phyloP scores from a whole-genome alignment of 768 basidiomycete genomes.

The Gelatoporia subvermispora region DNA sequence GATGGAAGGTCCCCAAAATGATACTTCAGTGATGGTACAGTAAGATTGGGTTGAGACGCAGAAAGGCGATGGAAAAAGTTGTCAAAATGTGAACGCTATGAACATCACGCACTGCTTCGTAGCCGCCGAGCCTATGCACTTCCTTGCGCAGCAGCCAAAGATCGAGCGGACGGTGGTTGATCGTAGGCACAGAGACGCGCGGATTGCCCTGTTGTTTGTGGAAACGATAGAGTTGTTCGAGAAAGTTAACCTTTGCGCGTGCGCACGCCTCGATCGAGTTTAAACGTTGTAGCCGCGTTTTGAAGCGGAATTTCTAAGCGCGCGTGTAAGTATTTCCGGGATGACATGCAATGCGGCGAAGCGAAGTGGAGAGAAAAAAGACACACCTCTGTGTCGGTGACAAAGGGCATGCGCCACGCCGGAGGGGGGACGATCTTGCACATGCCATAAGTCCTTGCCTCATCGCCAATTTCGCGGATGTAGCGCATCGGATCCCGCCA shows the following conservation, averaged over 20 bases:
- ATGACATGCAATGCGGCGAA: slow-evolving; percentile 17
- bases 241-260: slow-evolving; percentile 92
- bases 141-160: slow-evolving; percentile 91
- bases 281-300: slow-evolving; percentile 88
- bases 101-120: slow-evolving; percentile 59
- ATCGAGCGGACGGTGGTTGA: slow-evolving; percentile 90
- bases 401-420: slow-evolving; percentile 95
- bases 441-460: slow-evolving; percentile 77
- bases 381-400: slow-evolving; percentile 88
- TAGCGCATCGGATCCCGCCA: slow-evolving; percentile 94
- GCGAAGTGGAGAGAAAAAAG: slow-evolving; percentile 4
- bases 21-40: too few relatives aligned
- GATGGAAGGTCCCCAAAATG: too few relatives aligned
- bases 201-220: slow-evolving; percentile 94
- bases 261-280: slow-evolving; percentile 98
- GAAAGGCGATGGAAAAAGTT: too few relatives aligned
- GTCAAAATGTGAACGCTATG: background rate
- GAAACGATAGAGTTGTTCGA: slow-evolving; percentile 94
- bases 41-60: background rate
- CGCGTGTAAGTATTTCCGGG: slow-evolving; percentile 20
- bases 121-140: slow-evolving; percentile 85
- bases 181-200: slow-evolving; percentile 87
- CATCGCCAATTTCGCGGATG: slow-evolving; percentile 72
- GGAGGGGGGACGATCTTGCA: slow-evolving; percentile 94
- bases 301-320: slow-evolving; percentile 88